These are phyloP conservation scores for Hawksworthiomyces lignivorus DNA, from an alignment of 2,329 filamentous ascomycete genomes.

Conservation along the genomic window DNA sequence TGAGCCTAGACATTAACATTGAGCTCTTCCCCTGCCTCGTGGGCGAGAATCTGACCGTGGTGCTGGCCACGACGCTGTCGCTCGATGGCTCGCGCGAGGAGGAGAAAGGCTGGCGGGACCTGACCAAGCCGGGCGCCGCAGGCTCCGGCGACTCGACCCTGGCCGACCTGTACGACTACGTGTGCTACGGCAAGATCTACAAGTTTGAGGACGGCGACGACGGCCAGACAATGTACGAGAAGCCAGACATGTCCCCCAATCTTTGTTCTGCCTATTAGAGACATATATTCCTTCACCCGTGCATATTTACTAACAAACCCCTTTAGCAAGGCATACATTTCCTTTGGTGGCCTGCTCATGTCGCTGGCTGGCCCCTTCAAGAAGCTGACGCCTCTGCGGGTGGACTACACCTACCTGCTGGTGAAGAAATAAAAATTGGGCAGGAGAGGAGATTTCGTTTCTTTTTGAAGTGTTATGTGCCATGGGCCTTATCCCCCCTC, in stretches of 20 bases:
- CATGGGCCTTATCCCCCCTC: too few relatives aligned
- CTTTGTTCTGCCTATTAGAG: not conserved
- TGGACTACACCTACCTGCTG: conserved; percentile 89
- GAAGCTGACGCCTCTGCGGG: conserved; percentile 84
- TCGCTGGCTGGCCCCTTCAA: conserved; percentile 90
- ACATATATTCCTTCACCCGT: not conserved
- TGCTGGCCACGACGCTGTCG: conserved; percentile 76
- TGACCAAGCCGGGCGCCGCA: conserved; percentile 38
- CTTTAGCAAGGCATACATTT: conserved; percentile 80
- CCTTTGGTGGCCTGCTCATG: conserved; percentile 86
- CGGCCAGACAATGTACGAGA: conserved; percentile 72
- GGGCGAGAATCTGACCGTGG: conserved; percentile 71
- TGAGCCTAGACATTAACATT: conserved; percentile 88
- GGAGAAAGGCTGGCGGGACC: conserved; percentile 73
- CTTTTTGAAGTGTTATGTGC: too few relatives aligned
- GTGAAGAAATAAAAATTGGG: conserved; percentile 83
- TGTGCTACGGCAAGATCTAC: conserved; percentile 83
- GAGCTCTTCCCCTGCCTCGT: conserved; percentile 75
- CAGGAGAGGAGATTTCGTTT: too few relatives aligned
- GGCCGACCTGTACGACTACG: conserved; percentile 79
- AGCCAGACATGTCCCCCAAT: not conserved
- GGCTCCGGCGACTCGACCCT: conserved; percentile 44
- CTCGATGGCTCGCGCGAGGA: conserved; percentile 79
- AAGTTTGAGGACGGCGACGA: conserved; percentile 74
- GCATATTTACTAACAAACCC: conserved; percentile 4